phyloP scores from a whole-genome alignment of 192 early-diverging fungal species.

The Coemansia nantahalensis region DNA sequence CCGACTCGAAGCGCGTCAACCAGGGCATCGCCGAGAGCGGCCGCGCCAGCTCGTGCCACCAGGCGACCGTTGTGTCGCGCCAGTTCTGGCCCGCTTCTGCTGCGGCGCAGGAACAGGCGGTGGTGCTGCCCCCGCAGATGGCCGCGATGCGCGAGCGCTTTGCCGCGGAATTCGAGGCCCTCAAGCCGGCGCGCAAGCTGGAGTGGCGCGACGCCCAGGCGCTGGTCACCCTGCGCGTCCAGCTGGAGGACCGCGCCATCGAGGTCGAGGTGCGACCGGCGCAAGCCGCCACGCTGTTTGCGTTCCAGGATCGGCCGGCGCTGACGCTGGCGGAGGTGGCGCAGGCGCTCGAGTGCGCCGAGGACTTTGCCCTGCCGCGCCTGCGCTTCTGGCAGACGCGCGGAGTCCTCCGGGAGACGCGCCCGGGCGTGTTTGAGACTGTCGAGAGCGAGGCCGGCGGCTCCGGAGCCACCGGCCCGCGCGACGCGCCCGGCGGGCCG shows the following conservation, averaged over 20 bases:
- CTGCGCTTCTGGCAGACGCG: conserved; percentile 40
- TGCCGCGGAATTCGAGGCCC: conserved; percentile 42
- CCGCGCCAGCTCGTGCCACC: background rate
- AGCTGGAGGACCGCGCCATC: conserved; percentile 54
- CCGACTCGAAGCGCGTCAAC: conserved; percentile 67
- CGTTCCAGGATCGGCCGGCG: conserved; percentile 11
- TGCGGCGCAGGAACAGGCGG: conserved; percentile 8
- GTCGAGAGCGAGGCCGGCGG: conserved; percentile 12
- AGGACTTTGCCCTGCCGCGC: conserved; percentile 15
- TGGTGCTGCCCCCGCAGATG: conserved; percentile 39
- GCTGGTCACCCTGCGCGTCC: conserved; percentile 55
- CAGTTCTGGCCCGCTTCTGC: conserved; percentile 62
- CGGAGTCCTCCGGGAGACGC: conserved; percentile 38
- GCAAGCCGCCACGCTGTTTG: conserved; percentile 56
- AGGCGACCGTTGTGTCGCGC: conserved; percentile 56
- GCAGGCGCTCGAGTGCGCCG: conserved; percentile 14
- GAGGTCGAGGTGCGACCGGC: conserved; percentile 53
- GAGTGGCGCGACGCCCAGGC: conserved; percentile 56
- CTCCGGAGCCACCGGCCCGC: too few relatives aligned
- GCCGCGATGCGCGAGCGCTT: conserved; percentile 46
- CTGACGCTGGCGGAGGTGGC: conserved; percentile 14
- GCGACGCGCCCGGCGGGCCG: too few relatives aligned
- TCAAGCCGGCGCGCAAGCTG: conserved; percentile 62
- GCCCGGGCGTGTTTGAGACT: conserved; percentile 10
- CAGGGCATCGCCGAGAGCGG: conserved; percentile 47